Evolutionary conservation across 2,329 filamentous ascomycete species (phyloP).

Genomic region (Endoconidiophora laricicola): DNA sequence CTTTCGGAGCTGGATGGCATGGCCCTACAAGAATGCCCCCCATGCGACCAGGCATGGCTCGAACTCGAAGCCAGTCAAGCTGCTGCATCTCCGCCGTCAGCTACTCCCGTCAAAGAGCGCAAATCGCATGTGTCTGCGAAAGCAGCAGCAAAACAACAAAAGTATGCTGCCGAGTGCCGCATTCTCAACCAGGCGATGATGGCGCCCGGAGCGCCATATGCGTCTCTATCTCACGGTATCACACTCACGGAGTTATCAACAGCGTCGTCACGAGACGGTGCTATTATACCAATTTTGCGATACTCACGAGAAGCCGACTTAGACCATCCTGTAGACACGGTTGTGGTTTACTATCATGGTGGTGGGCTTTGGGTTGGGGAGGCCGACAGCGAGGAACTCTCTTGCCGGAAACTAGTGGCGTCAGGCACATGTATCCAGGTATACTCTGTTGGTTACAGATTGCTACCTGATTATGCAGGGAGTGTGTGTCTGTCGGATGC

Average conservation of each 20-base stretch:
- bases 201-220: conserved; percentile 21
- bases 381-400: conserved; percentile 32
- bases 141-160: conserved; percentile 20
- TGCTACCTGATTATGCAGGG: conserved; percentile 26
- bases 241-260: conserved; percentile 18
- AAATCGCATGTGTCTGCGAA: conserved; percentile 13
- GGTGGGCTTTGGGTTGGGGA: conserved; percentile 31
- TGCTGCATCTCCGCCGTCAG: conserved; percentile 16
- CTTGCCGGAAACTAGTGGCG: conserved; percentile 25
- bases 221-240: conserved; percentile 22
- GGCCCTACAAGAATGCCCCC: conserved; percentile 21
- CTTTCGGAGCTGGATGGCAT: conserved; percentile 15
- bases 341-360: conserved; percentile 32
- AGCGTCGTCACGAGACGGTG: conserved; percentile 20
- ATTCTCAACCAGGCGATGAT: conserved; percentile 22
- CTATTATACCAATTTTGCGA: conserved; percentile 23
- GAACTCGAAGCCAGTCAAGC: conserved; percentile 21
- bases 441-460: conserved; percentile 30
- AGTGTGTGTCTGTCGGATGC: conserved; percentile 26
- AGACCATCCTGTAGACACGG: conserved; percentile 13
- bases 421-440: conserved; percentile 18
- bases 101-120: conserved; percentile 18
- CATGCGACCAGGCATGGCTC: conserved; percentile 26
- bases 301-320: conserved; percentile 17
- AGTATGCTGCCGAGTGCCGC: conserved; percentile 26